phyloP scores from a whole-genome alignment of 331 rosid species.

The Rhamnella rubrinervis region DNA sequence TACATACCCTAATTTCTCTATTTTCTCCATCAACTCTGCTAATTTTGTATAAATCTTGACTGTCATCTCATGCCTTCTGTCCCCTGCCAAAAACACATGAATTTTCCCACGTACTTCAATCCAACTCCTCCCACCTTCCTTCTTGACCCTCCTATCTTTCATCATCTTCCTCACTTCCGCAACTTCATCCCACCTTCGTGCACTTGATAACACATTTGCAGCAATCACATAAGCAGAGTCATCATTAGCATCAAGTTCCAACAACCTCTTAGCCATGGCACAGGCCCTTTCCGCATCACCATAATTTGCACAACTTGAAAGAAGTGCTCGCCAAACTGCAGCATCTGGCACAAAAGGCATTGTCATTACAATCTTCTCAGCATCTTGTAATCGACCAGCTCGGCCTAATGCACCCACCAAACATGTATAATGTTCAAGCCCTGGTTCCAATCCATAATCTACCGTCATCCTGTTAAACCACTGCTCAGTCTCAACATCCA shows the following conservation, averaged over 20 bases:
- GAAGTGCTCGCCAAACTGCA: slow-evolving; percentile 87
- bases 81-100: slow-evolving; percentile 79
- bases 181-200: slow-evolving; percentile 85
- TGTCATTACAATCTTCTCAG: slow-evolving; percentile 60
- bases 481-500: slow-evolving; percentile 45
- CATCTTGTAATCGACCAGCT: slow-evolving; percentile 58
- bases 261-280: slow-evolving; percentile 58
- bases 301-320: slow-evolving; percentile 61
- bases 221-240: slow-evolving; percentile 75
- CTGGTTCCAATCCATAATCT: slow-evolving; percentile 60
- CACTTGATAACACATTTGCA: slow-evolving; percentile 63
- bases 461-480: slow-evolving; percentile 68
- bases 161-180: slow-evolving; percentile 72
- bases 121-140: slow-evolving; percentile 89
- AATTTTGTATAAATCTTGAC: slow-evolving; percentile 60
- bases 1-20: slow-evolving; percentile 69
- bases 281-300: slow-evolving; percentile 62
- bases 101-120: slow-evolving; percentile 75
- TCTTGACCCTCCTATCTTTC: slow-evolving; percentile 68
- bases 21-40: slow-evolving; percentile 53
- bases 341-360: slow-evolving; percentile 82
- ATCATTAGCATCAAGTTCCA: slow-evolving; percentile 66
- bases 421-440: slow-evolving; percentile 83
- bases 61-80: slow-evolving; percentile 61
- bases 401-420: slow-evolving; percentile 80